Evolutionary conservation across 2,329 filamentous ascomycete genomes (phyloP).

Genomic region (Clonostachys chloroleuca): DNA sequence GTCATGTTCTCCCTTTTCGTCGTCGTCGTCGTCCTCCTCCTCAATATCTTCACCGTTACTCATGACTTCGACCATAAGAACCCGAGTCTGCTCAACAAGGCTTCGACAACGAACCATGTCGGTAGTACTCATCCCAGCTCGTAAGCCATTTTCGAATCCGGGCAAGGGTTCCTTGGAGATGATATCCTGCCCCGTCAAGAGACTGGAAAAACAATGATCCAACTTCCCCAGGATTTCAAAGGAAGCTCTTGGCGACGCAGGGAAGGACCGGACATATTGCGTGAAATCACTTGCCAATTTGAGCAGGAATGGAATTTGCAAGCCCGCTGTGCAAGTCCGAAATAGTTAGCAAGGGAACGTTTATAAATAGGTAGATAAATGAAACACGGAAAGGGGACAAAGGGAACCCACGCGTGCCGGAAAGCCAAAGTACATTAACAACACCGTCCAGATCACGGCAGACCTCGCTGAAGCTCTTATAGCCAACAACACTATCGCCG

Average conservation of each 20-base stretch:
- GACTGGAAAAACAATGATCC: slow-evolving; percentile 76
- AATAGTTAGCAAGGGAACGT: neutral
- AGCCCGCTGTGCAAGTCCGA: slow-evolving; percentile 46
- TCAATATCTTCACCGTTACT: slow-evolving; percentile 36
- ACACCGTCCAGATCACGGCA: slow-evolving; percentile 70
- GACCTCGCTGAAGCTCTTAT: slow-evolving; percentile 62
- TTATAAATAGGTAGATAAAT: neutral
- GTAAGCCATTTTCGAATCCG: slow-evolving; percentile 60
- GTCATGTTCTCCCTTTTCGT: slow-evolving; percentile 25
- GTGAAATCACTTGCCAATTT: slow-evolving; percentile 70
- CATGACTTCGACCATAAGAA: slow-evolving; percentile 66
- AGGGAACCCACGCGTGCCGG: slow-evolving; percentile 69
- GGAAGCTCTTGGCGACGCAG: slow-evolving; percentile 53
- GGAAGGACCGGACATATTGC: slow-evolving; percentile 69
- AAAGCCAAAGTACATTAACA: slow-evolving; percentile 80
- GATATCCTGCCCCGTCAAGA: slow-evolving; percentile 64
- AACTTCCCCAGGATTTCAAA: slow-evolving; percentile 73
- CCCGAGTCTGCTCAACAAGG: slow-evolving; percentile 70
- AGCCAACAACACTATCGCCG: slow-evolving; percentile 44
- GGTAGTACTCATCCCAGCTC: slow-evolving; percentile 66
- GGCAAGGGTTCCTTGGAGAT: slow-evolving; percentile 62
- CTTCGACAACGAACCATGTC: slow-evolving; percentile 87
- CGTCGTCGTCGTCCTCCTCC: slow-evolving; percentile 23
- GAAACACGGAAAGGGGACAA: neutral
- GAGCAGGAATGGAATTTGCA: slow-evolving; percentile 83